Percentiles rank a stretch among this genome's conserved stretches.
These are phyloP conservation scores for Pseudocercospora pini-densiflorae DNA, from an alignment of 2,329 filamentous ascomycete genomes.

Conservation along the genomic window DNA sequence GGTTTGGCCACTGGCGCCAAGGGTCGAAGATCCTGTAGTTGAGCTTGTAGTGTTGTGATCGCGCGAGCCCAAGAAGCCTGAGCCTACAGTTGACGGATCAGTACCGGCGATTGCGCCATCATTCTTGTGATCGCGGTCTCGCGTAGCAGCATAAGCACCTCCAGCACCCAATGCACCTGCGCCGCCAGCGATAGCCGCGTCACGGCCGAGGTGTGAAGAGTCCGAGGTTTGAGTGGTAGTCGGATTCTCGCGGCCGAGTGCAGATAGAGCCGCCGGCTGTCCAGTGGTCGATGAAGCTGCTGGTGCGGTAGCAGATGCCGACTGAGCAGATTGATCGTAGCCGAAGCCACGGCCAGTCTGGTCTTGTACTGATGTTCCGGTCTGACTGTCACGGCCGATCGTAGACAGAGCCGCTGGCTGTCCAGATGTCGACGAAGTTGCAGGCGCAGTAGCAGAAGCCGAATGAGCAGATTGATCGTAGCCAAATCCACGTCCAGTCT, in stretches of 20 bases:
- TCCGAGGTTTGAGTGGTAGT: background rate
- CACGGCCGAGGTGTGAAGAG: conserved; percentile 37
- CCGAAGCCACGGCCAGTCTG: background rate
- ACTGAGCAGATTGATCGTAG: conserved; percentile 4
- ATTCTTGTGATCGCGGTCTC: conserved; percentile 8
- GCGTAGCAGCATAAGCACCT: conserved; percentile 16
- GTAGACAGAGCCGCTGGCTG: background rate
- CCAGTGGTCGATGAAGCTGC: background rate
- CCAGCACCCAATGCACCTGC: conserved; percentile 38
- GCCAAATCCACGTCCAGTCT: background rate
- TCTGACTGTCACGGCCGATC: background rate
- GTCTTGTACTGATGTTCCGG: background rate
- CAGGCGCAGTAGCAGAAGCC: conserved; percentile 9
- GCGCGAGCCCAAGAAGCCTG: conserved; percentile 8
- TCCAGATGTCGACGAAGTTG: background rate
- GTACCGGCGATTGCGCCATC: conserved; percentile 3
- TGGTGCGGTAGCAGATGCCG: conserved; percentile 9
- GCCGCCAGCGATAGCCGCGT: conserved; percentile 40
- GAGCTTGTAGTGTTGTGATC: conserved; percentile 1
- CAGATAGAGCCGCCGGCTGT: background rate
- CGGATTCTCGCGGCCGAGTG: background rate
- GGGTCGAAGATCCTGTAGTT: background rate
- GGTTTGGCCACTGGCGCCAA: conserved; percentile 9
- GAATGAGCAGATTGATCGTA: conserved; percentile 4
- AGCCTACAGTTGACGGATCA: background rate